Base-by-base conservation (phyloP, 1,139 yeast species). In the Debaryomyces singareniensis region DNA sequence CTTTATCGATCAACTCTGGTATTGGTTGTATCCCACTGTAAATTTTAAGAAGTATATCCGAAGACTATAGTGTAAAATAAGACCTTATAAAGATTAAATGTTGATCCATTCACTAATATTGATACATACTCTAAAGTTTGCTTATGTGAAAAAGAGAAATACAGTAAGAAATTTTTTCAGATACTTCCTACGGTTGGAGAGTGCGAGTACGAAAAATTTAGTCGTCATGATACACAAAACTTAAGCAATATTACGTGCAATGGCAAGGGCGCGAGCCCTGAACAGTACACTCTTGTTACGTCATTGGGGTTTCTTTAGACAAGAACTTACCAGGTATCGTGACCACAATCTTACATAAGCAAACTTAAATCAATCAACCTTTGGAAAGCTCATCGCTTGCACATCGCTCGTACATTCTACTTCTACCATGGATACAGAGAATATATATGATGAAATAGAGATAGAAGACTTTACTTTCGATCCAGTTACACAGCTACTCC, bases 401-500 rank as follows among this genome's bases (percentile, higher is more conserved):
- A 7, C 21, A 18, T 18, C 21, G 9, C 21, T 18, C 14, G 25
- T 7, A 7, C 25, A 23, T n/a, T 6, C 13, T 13, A 10, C 9
- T 10, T 9, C 25, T 23, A 10, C 9, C n/a, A 9, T 9, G 11
- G 10, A 14, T 5, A 66, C 67, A 69, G 74, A 67, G 69, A 64
- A 81, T 13, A 73, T 84, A 21, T 91, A 91, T 58, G 98, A 91
- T 54, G 95, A 91, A 53, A 79, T 91, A 36, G 98, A 91, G 64
- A 91, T 93, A 33, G 98, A 91, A 57, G 99, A 91, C 54, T 87
- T 91, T 76, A 80, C 89, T 4, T 91, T 75, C 54, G 96, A 91
- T 53, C 77, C 91, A 3, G 66, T 66, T 16, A 77, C 84, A 9
- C 87, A 81, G 54, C 59, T 86, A 26, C 86, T 89, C 57, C 83